Conservation (phyloP, 2,329 filamentous ascomycete species). For the Simplicillium sp. region DNA sequence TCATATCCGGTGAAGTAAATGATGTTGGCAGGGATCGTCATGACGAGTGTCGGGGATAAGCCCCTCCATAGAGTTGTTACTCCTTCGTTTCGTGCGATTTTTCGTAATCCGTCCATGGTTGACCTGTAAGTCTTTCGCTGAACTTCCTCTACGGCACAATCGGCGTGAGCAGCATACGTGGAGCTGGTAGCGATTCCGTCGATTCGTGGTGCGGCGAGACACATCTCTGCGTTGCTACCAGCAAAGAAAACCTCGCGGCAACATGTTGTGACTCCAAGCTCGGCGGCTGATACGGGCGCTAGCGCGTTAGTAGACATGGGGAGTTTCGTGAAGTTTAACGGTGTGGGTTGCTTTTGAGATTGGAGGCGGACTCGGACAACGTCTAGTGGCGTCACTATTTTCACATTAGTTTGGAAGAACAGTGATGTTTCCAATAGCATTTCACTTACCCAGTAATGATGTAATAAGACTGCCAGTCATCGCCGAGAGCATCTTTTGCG, state of each 20-base stretch:
- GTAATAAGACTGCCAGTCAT: constrained; percentile 85
- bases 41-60: constrained; percentile 84
- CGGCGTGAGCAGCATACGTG: constrained; percentile 35
- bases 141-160: constrained; percentile 82
- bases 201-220: constrained; percentile 59
- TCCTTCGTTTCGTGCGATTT: constrained; percentile 92
- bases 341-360: constrained; percentile 55
- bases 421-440: too few relatives aligned
- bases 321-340: constrained; percentile 46
- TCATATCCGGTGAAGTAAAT: constrained; percentile 99
- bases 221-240: constrained; percentile 73
- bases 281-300: constrained; percentile 62
- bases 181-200: constrained; percentile 31
- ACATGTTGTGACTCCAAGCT: constrained; percentile 86
- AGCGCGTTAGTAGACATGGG: constrained; percentile 46
- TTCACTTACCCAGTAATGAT: constrained; percentile 66
- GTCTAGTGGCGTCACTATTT: constrained; percentile 81
- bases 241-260: constrained; percentile 97
- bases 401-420: constrained; percentile 4
- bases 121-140: constrained; percentile 79
- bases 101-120: constrained; percentile 82
- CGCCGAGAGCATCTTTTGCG: constrained; percentile 92
- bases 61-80: constrained; percentile 82
- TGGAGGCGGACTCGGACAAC: constrained; percentile 93
- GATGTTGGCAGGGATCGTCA: constrained; percentile 92